Percentiles rank a stretch among this genome's conserved stretches.
Evolutionary conservation across 495 filamentous ascomycete genomes (phyloP).

Genomic region (Pseudotulostoma volvatum): DNA sequence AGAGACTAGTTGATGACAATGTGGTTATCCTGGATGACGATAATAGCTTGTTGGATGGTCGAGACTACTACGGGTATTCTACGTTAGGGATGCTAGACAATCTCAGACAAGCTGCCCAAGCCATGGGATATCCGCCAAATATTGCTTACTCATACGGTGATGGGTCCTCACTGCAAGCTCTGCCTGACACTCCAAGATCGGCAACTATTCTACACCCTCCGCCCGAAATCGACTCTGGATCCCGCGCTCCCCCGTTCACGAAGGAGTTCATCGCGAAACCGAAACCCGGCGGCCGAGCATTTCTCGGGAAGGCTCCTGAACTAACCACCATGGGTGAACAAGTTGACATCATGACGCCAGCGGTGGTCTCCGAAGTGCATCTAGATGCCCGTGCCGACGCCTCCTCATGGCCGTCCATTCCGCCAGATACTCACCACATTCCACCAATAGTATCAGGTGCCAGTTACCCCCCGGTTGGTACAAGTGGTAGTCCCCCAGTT

Average conservation of each 20-base stretch:
- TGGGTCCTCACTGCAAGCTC: slow-evolving; percentile 3
- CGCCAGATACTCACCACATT: slow-evolving; percentile 3
- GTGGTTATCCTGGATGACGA: slow-evolving; percentile 26
- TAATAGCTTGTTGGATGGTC: slow-evolving; percentile 12
- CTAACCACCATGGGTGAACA: slow-evolving; percentile 4
- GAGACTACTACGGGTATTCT: slow-evolving; percentile 16
- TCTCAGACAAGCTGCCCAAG: slow-evolving; percentile 7
- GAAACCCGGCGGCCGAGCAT: slow-evolving; percentile 14
- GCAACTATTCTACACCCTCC: slow-evolving; percentile 1
- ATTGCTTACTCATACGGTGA: slow-evolving; percentile 6
- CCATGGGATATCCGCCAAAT: slow-evolving; percentile 5
- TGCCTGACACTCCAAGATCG: slow-evolving; percentile 6
- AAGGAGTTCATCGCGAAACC: slow-evolving; percentile 17
- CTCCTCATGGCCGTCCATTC: slow-evolving; percentile 4
- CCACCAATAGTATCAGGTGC: background rate
- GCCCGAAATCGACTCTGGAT: background rate
- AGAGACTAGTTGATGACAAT: slow-evolving; percentile 10
- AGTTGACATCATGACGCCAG: slow-evolving; percentile 18
- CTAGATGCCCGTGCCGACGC: slow-evolving; percentile 23
- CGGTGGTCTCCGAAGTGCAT: slow-evolving; percentile 25
- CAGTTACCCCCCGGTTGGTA: background rate
- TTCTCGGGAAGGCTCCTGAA: slow-evolving; percentile 12
- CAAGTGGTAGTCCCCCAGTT: background rate
- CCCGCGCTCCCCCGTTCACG: slow-evolving; percentile 7
- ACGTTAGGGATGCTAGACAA: slow-evolving; percentile 22